These are phyloP conservation scores for Areca catechu DNA, from an alignment of 176 grass and related monocot species.

Conservation along the genomic window DNA sequence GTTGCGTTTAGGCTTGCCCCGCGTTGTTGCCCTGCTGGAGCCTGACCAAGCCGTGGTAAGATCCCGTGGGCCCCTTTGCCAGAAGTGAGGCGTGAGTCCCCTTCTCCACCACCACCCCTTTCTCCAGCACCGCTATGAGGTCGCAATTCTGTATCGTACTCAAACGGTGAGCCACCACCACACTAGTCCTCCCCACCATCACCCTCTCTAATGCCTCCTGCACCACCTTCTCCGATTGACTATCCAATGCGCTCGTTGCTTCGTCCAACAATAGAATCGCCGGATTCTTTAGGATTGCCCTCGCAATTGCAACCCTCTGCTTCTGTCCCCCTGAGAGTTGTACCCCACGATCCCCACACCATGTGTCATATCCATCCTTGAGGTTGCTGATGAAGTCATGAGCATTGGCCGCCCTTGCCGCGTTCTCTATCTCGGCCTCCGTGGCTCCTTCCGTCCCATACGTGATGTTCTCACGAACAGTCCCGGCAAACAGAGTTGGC, in stretches of 20 bases:
- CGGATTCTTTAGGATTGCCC: constrained; percentile 87
- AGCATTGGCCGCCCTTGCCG: constrained; percentile 74
- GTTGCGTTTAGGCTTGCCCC: neutral
- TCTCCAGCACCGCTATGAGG: constrained; percentile 71
- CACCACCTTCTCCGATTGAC: constrained; percentile 86
- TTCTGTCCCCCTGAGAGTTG: constrained; percentile 96
- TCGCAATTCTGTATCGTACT: constrained; percentile 82
- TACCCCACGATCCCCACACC: constrained; percentile 76
- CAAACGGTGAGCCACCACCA: constrained; percentile 81
- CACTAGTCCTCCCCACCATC: constrained; percentile 80
- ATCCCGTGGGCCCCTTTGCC: constrained; percentile 57
- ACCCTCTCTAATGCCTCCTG: constrained; percentile 78
- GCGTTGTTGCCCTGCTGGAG: constrained; percentile 54
- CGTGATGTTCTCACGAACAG: constrained; percentile 67
- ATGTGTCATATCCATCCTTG: constrained; percentile 82
- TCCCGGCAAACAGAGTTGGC: constrained; percentile 85
- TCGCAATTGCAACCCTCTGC: constrained; percentile 82
- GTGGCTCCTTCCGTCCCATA: constrained; percentile 53
- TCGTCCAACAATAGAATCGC: constrained; percentile 73
- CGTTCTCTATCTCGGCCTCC: constrained; percentile 62
- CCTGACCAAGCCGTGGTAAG: constrained; percentile 64
- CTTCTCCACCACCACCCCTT: constrained; percentile 74
- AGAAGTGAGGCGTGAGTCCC: constrained; percentile 87
- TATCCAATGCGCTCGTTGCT: constrained; percentile 88
- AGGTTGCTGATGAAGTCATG: constrained; percentile 94